Conservation (phyloP, 306 rosid species). For the Gastrolobium villosum region DNA sequence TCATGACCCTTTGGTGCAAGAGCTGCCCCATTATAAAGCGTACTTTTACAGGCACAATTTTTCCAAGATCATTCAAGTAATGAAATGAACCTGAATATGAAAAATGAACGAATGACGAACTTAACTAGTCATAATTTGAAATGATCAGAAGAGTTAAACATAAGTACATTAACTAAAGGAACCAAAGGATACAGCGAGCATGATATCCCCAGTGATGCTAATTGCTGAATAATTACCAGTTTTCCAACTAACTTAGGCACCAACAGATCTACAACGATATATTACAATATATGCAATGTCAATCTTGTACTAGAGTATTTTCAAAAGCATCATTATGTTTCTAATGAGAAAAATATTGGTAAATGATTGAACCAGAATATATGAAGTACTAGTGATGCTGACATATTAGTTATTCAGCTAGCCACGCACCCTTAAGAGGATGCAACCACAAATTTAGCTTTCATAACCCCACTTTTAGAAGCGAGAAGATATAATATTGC, state of each 20-base stretch:
- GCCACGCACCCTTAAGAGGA: conserved; percentile 17
- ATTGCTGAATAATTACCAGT: not conserved
- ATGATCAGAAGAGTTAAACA: conserved; percentile 1
- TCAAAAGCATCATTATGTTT: conserved; percentile 18
- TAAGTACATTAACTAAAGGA: not conserved
- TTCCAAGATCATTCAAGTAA: conserved; percentile 19
- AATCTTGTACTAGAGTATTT: not conserved
- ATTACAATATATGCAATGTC: not conserved
- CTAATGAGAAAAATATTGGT: not conserved
- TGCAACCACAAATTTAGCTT: conserved; percentile 21
- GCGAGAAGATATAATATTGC: not conserved
- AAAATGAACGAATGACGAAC: not conserved
- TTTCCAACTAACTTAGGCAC: not conserved
- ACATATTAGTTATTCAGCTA: conserved; percentile 31
- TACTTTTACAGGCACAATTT: not conserved
- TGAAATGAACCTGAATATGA: conserved; percentile 1
- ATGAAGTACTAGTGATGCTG: conserved; percentile 16
- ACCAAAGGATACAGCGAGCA: not conserved
- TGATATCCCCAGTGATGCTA: not conserved
- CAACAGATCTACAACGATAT: not conserved
- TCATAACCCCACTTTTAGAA: conserved; percentile 29
- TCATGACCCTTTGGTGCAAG: not conserved
- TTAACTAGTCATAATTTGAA: conserved; percentile 4
- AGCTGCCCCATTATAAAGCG: not conserved
- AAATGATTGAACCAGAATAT: conserved; percentile 8